These are phyloP conservation scores for Saccharomycopsis synnaedendra DNA, from an alignment of 805 yeast genomes.

Conservation along the genomic window DNA sequence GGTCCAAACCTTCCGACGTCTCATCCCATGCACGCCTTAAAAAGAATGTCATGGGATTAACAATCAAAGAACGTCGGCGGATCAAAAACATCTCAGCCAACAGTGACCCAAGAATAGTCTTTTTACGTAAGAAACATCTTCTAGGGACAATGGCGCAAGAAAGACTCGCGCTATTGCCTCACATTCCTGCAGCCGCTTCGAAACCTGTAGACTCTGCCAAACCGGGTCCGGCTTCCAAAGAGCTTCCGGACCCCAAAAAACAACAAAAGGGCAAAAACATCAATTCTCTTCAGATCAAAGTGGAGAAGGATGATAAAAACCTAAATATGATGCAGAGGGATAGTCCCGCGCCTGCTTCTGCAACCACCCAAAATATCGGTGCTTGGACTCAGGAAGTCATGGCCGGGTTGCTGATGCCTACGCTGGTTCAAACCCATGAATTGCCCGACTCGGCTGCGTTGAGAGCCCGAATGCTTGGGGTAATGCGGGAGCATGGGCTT, in stretches of 20 bases:
- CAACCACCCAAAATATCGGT: constrained; percentile 31
- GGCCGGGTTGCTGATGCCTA: constrained; percentile 73
- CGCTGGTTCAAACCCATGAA: constrained; percentile 67
- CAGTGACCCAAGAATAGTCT: constrained; percentile 45
- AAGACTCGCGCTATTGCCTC: constrained; percentile 34
- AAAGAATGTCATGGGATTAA: constrained; percentile 75
- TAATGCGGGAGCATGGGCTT: constrained; percentile 82
- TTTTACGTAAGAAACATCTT: constrained; percentile 19
- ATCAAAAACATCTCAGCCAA: constrained; percentile 81
- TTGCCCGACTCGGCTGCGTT: constrained; percentile 71
- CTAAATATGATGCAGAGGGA: constrained; percentile 6
- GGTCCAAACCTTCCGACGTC: constrained; percentile 30
- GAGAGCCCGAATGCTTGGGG: constrained; percentile 61
- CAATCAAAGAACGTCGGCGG: constrained; percentile 75
- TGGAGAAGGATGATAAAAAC: constrained; percentile 6
- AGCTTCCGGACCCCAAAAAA: background rate
- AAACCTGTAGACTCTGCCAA: constrained; percentile 17
- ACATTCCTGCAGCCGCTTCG: constrained; percentile 43
- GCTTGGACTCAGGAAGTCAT: constrained; percentile 91
- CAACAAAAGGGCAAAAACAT: constrained; percentile 10
- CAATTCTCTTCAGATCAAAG: constrained; percentile 11
- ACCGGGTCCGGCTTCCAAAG: background rate
- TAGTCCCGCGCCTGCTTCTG: background rate
- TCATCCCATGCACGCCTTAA: constrained; percentile 75
- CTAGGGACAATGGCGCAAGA: constrained; percentile 18